Evolutionary conservation across 768 basidiomycete species (phyloP).

Genomic region (Amanita polypyramis): DNA sequence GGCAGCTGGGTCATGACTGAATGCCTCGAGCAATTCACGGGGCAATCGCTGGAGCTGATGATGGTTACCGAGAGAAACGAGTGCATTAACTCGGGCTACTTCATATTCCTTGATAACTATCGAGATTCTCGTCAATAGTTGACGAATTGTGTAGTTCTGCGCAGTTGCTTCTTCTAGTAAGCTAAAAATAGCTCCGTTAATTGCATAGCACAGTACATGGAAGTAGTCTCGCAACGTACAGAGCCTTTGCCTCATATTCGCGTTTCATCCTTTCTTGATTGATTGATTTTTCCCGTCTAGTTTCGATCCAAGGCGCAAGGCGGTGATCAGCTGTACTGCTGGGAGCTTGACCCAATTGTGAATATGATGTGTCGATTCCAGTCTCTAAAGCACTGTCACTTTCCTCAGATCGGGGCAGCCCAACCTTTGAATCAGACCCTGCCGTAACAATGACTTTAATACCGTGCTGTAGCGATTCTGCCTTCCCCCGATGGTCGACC

Average conservation of each 20-base stretch:
- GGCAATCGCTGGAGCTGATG: conserved; percentile 36
- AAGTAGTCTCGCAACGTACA: conserved; percentile 26
- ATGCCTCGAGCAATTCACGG: conserved; percentile 59
- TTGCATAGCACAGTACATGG: conserved; percentile 7
- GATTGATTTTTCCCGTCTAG: neutral
- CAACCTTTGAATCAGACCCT: neutral
- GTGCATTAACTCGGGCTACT: conserved; percentile 39
- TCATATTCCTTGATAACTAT: conserved; percentile 58
- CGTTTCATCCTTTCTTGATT: conserved; percentile 23
- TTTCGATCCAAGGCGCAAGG: conserved; percentile 6
- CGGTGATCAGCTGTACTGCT: neutral
- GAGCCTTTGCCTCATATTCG: conserved; percentile 50
- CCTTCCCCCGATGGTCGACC: neutral
- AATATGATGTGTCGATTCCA: neutral
- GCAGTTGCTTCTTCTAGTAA: conserved; percentile 45
- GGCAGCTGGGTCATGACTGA: conserved; percentile 70
- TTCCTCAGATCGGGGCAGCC: neutral
- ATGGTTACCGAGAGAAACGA: conserved; percentile 34
- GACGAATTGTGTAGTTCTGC: conserved; percentile 61
- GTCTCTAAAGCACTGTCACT: neutral
- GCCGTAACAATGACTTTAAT: conserved; percentile 7
- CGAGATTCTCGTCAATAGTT: conserved; percentile 58
- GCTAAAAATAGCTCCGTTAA: conserved; percentile 22
- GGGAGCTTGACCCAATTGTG: neutral
- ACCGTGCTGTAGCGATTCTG: neutral